Evolutionary conservation across 148 eudicot genomes (phyloP).

Genomic region (Pharnaceum exiguum): DNA sequence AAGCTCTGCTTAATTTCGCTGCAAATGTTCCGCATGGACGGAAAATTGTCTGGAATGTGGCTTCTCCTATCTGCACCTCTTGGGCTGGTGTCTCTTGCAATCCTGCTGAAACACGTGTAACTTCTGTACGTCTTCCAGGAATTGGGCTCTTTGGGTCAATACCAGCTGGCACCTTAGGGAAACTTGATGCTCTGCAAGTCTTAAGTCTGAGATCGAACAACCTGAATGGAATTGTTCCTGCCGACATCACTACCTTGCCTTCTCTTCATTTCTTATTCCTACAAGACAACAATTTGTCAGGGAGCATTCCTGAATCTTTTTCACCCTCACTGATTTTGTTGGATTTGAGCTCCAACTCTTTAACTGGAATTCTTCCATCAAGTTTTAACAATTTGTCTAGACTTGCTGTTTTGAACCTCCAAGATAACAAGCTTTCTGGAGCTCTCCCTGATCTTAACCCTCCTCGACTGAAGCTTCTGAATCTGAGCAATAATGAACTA

Average conservation of each 20-base stretch:
- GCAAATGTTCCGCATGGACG: slow-evolving; percentile 57
- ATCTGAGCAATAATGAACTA: slow-evolving; percentile 66
- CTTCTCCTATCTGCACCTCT: slow-evolving; percentile 48
- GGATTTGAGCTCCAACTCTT: slow-evolving; percentile 69
- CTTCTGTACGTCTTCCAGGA: slow-evolving; percentile 68
- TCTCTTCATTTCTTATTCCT: slow-evolving; percentile 62
- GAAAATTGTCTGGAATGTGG: slow-evolving; percentile 61
- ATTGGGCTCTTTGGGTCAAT: slow-evolving; percentile 67
- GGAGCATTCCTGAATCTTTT: slow-evolving; percentile 48
- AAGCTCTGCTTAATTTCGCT: slow-evolving; percentile 70
- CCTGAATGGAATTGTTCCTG: slow-evolving; percentile 61
- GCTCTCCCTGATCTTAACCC: slow-evolving; percentile 46
- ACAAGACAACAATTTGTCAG: slow-evolving; percentile 74
- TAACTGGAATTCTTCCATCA: slow-evolving; percentile 56
- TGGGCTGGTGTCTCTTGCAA: slow-evolving; percentile 86
- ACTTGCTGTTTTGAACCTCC: slow-evolving; percentile 47
- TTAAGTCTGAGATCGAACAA: slow-evolving; percentile 76
- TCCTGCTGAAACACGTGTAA: slow-evolving; percentile 45
- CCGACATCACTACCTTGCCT: slow-evolving; percentile 62
- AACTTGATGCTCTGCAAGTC: slow-evolving; percentile 63
- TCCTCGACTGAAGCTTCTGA: slow-evolving; percentile 46
- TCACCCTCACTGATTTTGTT: slow-evolving; percentile 43
- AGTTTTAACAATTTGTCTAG: slow-evolving; percentile 40
- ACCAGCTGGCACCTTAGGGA: slow-evolving; percentile 58
- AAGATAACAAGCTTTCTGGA: slow-evolving; percentile 59